phyloP scores from a whole-genome alignment of 257 asterid species.

The Striga asiatica region DNA sequence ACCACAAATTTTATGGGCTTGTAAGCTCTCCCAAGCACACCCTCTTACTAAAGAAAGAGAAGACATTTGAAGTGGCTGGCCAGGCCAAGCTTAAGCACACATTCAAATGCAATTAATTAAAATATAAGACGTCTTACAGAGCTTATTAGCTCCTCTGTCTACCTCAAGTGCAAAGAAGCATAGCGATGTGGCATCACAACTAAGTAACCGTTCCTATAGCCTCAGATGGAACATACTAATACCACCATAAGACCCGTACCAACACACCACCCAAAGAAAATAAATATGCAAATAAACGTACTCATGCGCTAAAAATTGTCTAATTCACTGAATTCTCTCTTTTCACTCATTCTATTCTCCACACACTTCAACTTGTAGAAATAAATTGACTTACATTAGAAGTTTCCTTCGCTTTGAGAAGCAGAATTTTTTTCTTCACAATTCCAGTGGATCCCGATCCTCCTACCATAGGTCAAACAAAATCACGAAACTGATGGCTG shows the following conservation, averaged over 20 bases:
- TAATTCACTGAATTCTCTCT: background rate
- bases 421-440: constrained; percentile 58
- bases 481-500: background rate
- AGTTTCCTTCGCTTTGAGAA: constrained; percentile 59
- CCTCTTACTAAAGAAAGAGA: too few relatives aligned
- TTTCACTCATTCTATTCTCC: background rate
- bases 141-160: background rate
- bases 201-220: too few relatives aligned
- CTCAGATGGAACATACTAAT: background rate
- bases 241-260: background rate
- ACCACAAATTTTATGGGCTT: too few relatives aligned
- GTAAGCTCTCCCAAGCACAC: too few relatives aligned
- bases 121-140: background rate
- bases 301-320: background rate
- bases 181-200: background rate
- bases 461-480: constrained; percentile 18
- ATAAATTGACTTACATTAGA: constrained; percentile 32
- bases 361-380: background rate
- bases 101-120: too few relatives aligned
- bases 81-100: too few relatives aligned
- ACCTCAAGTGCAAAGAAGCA: background rate
- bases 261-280: background rate
- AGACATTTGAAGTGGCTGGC: too few relatives aligned
- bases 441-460: constrained; percentile 30
- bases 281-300: background rate